Base-by-base conservation (phyloP, 441 rosid species). In the Gossypium davidsonii region DNA sequence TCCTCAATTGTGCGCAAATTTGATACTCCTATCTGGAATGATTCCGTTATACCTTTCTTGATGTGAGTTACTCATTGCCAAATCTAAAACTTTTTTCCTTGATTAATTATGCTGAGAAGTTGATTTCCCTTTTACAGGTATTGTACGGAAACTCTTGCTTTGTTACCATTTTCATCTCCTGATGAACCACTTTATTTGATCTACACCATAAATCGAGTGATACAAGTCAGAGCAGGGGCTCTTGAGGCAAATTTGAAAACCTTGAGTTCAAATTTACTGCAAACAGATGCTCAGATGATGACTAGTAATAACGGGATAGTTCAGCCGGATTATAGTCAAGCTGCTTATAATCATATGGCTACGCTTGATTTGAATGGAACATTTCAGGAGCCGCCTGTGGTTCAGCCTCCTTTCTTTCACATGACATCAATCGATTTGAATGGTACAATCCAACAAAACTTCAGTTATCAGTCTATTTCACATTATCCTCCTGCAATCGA, bases 121-220 rank as follows among this genome's bases (percentile, higher is more conserved):
- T 70, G 37, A 17, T 75, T 75, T 77, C 76, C 70, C 68, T 68
- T 81, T 77, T 21, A 56, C 89, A 96, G 99, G 94, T 91, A 91
- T 78, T 91, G 98, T 83, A 86, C 97, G 21, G 98, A 93, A 81
- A 87, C 93, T 69, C 98, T 96, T 79, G 97, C 98, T 70, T 80
- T 85, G 74, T 89, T 96, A 74, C 98, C 99, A 44, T 94, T 94
- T 81, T 87, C 99, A 59, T 72, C 81, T 51, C 98, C 96, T 11
- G 99, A 96, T 84, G 99, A 94, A 79, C 98, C 99, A 3, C 95
- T 96, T 69, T 92, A 96, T 87, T 82, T 96, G 84, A 82, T 96
- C 62, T 94, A 94, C 76, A 60, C 95, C 26, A 90, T 93, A 82
- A 96, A 94, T 83, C 91, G 98, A 82, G 84, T 96, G 71, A 83